phyloP scores from a whole-genome alignment of 192 early-diverging fungal species.

The Podila epicladia region DNA sequence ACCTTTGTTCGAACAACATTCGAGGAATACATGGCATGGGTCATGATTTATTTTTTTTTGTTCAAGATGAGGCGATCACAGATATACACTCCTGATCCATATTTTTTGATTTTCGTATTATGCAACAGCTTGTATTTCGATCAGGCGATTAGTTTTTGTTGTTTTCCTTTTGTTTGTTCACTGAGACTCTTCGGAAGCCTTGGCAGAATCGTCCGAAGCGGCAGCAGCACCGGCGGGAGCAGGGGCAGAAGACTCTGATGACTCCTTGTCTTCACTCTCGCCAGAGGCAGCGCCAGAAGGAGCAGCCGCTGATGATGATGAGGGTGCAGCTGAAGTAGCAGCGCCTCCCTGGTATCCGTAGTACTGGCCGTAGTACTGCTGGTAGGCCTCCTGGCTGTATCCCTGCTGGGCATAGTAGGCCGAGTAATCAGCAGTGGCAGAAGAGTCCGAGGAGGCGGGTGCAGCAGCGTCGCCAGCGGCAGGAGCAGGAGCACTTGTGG shows the following conservation, averaged over 20 bases:
- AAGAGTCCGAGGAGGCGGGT: slow-evolving; percentile 10
- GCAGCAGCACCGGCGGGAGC: slow-evolving; percentile 3
- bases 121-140: too few species aligned
- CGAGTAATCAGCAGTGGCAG: slow-evolving; percentile 44
- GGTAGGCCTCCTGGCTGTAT: slow-evolving; percentile 49
- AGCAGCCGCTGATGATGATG: not conserved
- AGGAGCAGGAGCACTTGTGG: slow-evolving; percentile 8
- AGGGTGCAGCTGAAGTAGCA: not conserved
- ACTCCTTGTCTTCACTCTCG: not conserved
- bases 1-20: too few species aligned
- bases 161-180: not conserved
- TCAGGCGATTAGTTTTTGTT: too few species aligned
- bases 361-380: slow-evolving; percentile 59
- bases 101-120: too few species aligned
- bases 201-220: not conserved
- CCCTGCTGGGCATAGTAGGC: slow-evolving; percentile 55
- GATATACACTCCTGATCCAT: too few species aligned
- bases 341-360: slow-evolving; percentile 43
- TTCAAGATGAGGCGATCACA: too few species aligned
- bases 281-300: not conserved
- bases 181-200: not conserved
- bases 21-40: too few species aligned
- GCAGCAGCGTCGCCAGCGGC: not conserved
- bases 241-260: slow-evolving; percentile 1
- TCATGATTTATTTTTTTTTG: too few species aligned